Base-by-base conservation (phyloP, 2,329 filamentous ascomycete genomes). In the Zopfia rhizophila region DNA sequence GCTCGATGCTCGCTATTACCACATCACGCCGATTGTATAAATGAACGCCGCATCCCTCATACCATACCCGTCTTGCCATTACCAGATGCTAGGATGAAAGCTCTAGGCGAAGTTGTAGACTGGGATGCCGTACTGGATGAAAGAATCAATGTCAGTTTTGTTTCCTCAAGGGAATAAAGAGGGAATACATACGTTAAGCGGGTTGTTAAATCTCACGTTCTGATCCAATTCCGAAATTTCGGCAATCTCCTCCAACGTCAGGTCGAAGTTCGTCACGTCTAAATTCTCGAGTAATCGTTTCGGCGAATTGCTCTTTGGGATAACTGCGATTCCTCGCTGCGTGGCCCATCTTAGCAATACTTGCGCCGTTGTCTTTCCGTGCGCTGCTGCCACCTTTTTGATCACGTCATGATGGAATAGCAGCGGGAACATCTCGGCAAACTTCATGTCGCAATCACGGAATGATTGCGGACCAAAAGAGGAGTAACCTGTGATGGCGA, bases 271-370 rank as follows among this genome's bases (percentile, higher is more conserved):
- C 7, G 55, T 60, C 14, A 65, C 60, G 38, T 69, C 63, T 44
- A 71, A 44, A 50, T 71, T 71, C 54, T 69, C 53, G 29, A 53
- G 45, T 39, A 71, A 47, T n/a, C 66, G 56, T 37, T 60, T 48
- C 38, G 55, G 55, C 17, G 61, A 59, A 48, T 61, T 68, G 38
- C 64, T 68, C 60, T 72, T 72, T 28, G 69, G 69, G 39, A 72
- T 72, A 22, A 72, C 68, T n/a, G 61, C 60, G 5, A 70, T 45
- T 13, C 68, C 68, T 14, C 66, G 60, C 82, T 96, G 91, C n/a
- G 90, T 96, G 28, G 90, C 84, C 91, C 91, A 96, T 66, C 91
- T 82, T 59, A 96, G 81, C 55, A 96, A 80, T 16, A 96, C 81
- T 81, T 96, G 91, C 12, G 89, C 88, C 5, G 90, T 80, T 7